These are phyloP conservation scores for Lactuca sativa DNA, from an alignment of 129 eudicot species.

Conservation along the genomic window DNA sequence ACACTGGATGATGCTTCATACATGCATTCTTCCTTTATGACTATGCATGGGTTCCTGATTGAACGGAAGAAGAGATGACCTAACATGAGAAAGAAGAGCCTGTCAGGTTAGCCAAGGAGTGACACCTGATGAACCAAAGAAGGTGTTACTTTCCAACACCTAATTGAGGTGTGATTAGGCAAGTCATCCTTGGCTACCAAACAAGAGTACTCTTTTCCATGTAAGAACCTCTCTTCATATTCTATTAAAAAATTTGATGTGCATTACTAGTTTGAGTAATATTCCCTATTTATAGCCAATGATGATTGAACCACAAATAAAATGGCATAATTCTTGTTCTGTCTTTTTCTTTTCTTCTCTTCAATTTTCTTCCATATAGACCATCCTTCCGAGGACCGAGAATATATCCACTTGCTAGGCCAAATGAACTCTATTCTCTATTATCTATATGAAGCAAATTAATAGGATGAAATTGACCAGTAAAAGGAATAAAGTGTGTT, in stretches of 20 bases:
- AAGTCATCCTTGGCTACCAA: conserved; percentile 29
- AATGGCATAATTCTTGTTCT: background rate
- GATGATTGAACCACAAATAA: background rate
- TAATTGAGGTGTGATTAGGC: conserved; percentile 13
- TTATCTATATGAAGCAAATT: background rate
- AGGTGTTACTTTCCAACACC: conserved; percentile 19
- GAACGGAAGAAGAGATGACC: conserved; percentile 15
- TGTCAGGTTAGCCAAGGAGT: conserved; percentile 20
- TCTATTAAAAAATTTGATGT: background rate
- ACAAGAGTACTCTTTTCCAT: conserved; percentile 28
- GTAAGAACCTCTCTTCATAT: conserved; percentile 19
- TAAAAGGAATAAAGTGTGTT: background rate
- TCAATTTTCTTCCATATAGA: background rate
- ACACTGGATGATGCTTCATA: too few relatives aligned
- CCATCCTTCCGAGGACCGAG: background rate
- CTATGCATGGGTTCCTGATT: too few relatives aligned
- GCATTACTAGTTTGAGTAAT: background rate
- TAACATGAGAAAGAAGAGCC: conserved; percentile 28
- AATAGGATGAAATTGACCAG: background rate
- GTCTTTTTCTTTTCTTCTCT: conserved; percentile 2
- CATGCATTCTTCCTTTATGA: background rate
- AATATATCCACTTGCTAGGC: background rate
- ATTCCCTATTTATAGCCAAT: conserved; percentile 23
- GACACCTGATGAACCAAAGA: conserved; percentile 18
- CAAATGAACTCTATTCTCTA: conserved; percentile 21